These are phyloP conservation scores for Xylaria intraflava DNA, from an alignment of 495 filamentous ascomycete genomes.

Conservation along the genomic window DNA sequence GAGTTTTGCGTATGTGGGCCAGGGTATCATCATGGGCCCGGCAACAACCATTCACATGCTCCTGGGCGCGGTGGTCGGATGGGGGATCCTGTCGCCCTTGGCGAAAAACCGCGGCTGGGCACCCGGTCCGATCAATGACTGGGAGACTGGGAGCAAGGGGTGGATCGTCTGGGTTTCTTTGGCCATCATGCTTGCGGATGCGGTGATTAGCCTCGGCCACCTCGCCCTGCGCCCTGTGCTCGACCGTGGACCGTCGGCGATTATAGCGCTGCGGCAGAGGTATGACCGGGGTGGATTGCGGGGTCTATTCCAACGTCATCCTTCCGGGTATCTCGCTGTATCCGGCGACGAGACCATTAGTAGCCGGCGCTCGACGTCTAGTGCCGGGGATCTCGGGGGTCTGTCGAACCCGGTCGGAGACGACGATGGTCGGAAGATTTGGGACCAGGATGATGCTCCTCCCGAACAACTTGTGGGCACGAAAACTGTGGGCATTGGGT, in stretches of 20 bases:
- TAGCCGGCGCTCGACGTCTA: conserved; percentile 14
- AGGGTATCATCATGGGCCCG: conserved; percentile 84
- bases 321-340: conserved; percentile 14
- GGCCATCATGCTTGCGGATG: conserved; percentile 94
- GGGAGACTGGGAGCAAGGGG: conserved; percentile 86
- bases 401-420: conserved; percentile 2
- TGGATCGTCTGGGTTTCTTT: conserved; percentile 97
- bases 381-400: background rate
- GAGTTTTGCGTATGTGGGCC: conserved; percentile 86
- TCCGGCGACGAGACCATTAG: conserved; percentile 12
- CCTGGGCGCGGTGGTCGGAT: conserved; percentile 81
- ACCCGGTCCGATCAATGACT: conserved; percentile 75
- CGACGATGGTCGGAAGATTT: conserved; percentile 14
- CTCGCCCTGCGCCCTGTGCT: conserved; percentile 58
- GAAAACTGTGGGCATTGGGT: conserved; percentile 62
- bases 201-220: conserved; percentile 79
- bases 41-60: conserved; percentile 95
- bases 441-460: conserved; percentile 67
- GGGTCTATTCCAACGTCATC: conserved; percentile 13
- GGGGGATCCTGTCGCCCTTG: conserved; percentile 84
- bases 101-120: conserved; percentile 86
- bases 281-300: conserved; percentile 14
- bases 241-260: conserved; percentile 11
- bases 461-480: conserved; percentile 73
- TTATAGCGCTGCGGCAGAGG: conserved; percentile 8